Conservation (phyloP, 192 early-diverging fungal genomes). For the Geranomyces variabilis region DNA sequence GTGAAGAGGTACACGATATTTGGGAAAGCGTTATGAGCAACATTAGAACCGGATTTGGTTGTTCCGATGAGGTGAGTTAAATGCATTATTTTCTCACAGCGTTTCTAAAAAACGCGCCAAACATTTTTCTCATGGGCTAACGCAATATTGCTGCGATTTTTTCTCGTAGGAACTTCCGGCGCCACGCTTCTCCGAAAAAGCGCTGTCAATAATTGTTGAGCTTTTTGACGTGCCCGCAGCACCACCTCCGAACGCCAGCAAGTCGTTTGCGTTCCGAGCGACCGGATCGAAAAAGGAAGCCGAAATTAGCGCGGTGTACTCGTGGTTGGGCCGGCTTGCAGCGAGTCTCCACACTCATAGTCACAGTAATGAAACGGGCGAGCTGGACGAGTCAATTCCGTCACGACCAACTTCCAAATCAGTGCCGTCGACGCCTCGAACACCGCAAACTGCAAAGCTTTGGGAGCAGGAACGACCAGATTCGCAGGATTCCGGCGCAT, state of each 20-base stretch:
- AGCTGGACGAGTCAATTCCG: too few relatives aligned
- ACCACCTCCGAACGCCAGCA: neutral
- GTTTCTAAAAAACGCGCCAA: too few relatives aligned
- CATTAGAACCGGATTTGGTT: conserved; percentile 13
- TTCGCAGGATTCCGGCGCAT: too few relatives aligned
- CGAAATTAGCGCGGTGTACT: neutral
- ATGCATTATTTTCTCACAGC: too few relatives aligned
- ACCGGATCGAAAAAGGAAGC: conserved; percentile 2
- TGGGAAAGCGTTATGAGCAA: conserved; percentile 15
- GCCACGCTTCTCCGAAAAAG: neutral
- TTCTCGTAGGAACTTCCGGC: neutral
- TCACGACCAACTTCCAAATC: too few relatives aligned
- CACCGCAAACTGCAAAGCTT: too few relatives aligned
- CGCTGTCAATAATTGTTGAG: neutral
- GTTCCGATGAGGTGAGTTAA: conserved; percentile 13
- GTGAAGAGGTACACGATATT: conserved; percentile 7
- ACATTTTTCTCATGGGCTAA: neutral
- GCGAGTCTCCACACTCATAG: neutral
- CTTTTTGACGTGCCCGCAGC: neutral
- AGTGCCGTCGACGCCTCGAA: too few relatives aligned
- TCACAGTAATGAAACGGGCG: too few relatives aligned
- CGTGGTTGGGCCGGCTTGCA: conserved; percentile 14
- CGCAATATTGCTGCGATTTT: neutral
- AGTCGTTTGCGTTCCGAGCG: neutral
- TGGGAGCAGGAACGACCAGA: too few relatives aligned